Base-by-base conservation (phyloP, 129 eudicot genomes). In the Calendula officinalis region DNA sequence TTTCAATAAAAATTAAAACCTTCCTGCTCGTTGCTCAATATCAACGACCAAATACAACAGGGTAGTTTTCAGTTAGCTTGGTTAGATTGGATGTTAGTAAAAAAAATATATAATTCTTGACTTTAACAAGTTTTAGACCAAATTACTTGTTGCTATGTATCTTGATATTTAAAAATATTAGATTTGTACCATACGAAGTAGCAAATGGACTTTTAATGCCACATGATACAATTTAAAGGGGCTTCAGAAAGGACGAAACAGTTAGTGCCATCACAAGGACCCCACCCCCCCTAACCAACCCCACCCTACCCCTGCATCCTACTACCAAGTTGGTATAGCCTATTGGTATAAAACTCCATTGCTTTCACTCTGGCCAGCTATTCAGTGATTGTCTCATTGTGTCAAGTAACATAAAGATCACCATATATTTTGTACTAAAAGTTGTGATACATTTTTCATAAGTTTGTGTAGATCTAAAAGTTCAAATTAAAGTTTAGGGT, bases 261-360 rank as follows among this genome's bases (percentile, higher is more conserved):
- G 60, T 71, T 51, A 72, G 82, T 77, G 75, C 45, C 67, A 74
- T 68, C 71, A 17, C 66, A 30, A 69, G 39, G 56, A 22, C 30
- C 30, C 57, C 8, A 6, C 15, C 56, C 30, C 47, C 10, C 60
- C 35, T 60, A 15, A 6, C 51, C 59, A 22, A 22, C 30, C 30
- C 58, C 40, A 13, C 11, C 64, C 76, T 32, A 11, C 52, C 53
- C 37, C 66, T 35, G 44, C 54, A 57, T 56, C 12, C 33, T 59
- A 37, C 59, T 56, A 70, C 47, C 72, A 73, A 62, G 74, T 78
- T 73, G 76, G 62, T n/a, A n/a, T n/a, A n/a, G n/a, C n/a, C n/a
- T 61, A 67, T 68, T 34, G 70, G 75, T 51, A 64, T 68, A 64
- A 68, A 74, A 69, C 54, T 62, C 56, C 52, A 50, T 70, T 47